Percentiles rank a stretch among this genome's conserved stretches.
Conservation (phyloP, 2,329 filamentous ascomycete species). For the Pyricularia sp. region DNA sequence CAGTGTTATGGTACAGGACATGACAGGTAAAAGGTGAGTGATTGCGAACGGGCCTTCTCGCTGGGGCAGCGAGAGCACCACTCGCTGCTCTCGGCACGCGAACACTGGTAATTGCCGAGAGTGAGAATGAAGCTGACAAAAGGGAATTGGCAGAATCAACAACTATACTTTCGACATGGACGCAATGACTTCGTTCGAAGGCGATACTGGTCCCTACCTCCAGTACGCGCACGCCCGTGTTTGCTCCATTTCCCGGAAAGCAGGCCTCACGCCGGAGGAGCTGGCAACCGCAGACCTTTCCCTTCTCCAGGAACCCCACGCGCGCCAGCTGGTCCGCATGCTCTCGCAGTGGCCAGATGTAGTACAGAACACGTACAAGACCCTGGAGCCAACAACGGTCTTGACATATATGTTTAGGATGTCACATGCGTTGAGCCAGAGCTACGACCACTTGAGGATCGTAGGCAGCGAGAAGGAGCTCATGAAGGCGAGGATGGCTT, state of each 20-base stretch:
- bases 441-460: slow-evolving; percentile 74
- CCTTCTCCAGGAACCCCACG: slow-evolving; percentile 63
- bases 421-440: slow-evolving; percentile 70
- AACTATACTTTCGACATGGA: slow-evolving; percentile 71
- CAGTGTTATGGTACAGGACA: slow-evolving; percentile 96
- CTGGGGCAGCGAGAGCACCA: too few species aligned
- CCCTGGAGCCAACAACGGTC: slow-evolving; percentile 54
- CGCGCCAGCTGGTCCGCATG: slow-evolving; percentile 62
- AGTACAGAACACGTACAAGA: slow-evolving; percentile 75
- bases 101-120: slow-evolving; percentile 4
- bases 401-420: slow-evolving; percentile 71
- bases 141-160: slow-evolving; percentile 39
- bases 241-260: slow-evolving; percentile 51
- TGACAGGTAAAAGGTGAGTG: slow-evolving; percentile 79
- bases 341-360: slow-evolving; percentile 83
- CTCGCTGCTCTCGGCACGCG: not conserved
- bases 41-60: not conserved
- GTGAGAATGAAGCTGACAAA: slow-evolving; percentile 9
- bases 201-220: slow-evolving; percentile 76
- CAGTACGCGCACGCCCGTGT: slow-evolving; percentile 76
- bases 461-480: slow-evolving; percentile 69
- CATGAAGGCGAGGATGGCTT: slow-evolving; percentile 62
- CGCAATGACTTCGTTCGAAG: slow-evolving; percentile 75
- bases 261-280: slow-evolving; percentile 43
- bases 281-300: slow-evolving; percentile 55